Base-by-base conservation (phyloP, 192 early-diverging fungal genomes). In the Backusella mclennaniae region DNA sequence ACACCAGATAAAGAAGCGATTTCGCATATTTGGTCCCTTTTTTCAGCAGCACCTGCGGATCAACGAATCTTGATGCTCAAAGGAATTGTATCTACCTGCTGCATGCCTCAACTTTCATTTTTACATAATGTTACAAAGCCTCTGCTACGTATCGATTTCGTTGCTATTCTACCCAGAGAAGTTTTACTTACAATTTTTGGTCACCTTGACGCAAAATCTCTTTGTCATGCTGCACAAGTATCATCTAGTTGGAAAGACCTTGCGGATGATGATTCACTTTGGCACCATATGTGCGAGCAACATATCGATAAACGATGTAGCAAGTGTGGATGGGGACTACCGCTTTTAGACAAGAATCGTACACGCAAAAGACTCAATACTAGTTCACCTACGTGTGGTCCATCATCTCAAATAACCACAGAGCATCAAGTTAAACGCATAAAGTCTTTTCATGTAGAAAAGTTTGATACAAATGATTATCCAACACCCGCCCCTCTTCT, bases 281-380 rank as follows among this genome's bases (percentile, higher is more conserved):
- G 98, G 98, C 94, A 98, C 78, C 85, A 92, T 38, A 97, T 99
- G 95, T 99, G 98, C 76, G 92, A 93, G 42, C 97, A 98, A 84
- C 98, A 99, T 79, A 99, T 98, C 70, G 96, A 97, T 82, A 94
- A 94, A 72, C 94, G 95, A 74, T 99, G 98, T 78, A 87, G 87
- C 77, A 97, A 93, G 73, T 99, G 98, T 83, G 98, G 98, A 1
- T 99, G 97, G 97, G 97, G 97, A 8, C 76, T 98, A 46, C 95
- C 97, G 33, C 75, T 95, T 71, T 79, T 96, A 35, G 88, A 66
- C 19, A 77, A 86, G 77, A 44, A 67, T 29, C 52, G 52, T 19
- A n/a, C 70, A 59, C 33, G n/a, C 35, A 87, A 85, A 77, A 82
- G 26, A 33, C 14, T 8, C 23, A 21, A 4, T 9, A 14, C 19